phyloP scores from a whole-genome alignment of 2,329 filamentous ascomycete species.

The Clonostachys sp. region DNA sequence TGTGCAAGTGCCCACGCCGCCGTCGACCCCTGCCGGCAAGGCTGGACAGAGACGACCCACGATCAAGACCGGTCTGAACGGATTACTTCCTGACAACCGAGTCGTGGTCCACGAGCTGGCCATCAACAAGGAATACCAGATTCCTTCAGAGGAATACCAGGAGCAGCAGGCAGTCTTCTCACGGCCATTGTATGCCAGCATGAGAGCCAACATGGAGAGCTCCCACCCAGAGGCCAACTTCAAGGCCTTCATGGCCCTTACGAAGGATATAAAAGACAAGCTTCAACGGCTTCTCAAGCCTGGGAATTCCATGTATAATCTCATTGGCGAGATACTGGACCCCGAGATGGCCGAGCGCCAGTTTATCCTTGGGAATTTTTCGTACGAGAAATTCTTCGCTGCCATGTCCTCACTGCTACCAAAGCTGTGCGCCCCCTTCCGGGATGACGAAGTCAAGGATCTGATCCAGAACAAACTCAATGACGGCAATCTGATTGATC shows the following conservation, averaged over 20 bases:
- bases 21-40: slow-evolving; percentile 40
- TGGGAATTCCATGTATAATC: slow-evolving; percentile 67
- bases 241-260: slow-evolving; percentile 65
- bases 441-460: slow-evolving; percentile 71
- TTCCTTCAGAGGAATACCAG: slow-evolving; percentile 57
- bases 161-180: slow-evolving; percentile 48
- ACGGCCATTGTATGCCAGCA: slow-evolving; percentile 48
- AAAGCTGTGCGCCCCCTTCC: slow-evolving; percentile 74
- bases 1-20: slow-evolving; percentile 48
- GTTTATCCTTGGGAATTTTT: slow-evolving; percentile 68
- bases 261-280: slow-evolving; percentile 66
- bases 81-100: slow-evolving; percentile 66
- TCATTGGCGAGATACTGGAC: slow-evolving; percentile 73
- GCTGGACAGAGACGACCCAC: slow-evolving; percentile 2
- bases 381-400: slow-evolving; percentile 74
- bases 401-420: slow-evolving; percentile 73
- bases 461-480: slow-evolving; percentile 58
- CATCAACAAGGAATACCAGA: slow-evolving; percentile 73
- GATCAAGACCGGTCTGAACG: slow-evolving; percentile 37
- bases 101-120: slow-evolving; percentile 74
- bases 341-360: slow-evolving; percentile 66
- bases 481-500: slow-evolving; percentile 65
- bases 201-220: slow-evolving; percentile 60
- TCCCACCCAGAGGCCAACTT: slow-evolving; percentile 62
- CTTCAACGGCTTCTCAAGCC: slow-evolving; percentile 67